Percentiles rank a stretch among this genome's conserved stretches.
phyloP scores from a whole-genome alignment of 805 yeast species.

The Clavispora fructus region DNA sequence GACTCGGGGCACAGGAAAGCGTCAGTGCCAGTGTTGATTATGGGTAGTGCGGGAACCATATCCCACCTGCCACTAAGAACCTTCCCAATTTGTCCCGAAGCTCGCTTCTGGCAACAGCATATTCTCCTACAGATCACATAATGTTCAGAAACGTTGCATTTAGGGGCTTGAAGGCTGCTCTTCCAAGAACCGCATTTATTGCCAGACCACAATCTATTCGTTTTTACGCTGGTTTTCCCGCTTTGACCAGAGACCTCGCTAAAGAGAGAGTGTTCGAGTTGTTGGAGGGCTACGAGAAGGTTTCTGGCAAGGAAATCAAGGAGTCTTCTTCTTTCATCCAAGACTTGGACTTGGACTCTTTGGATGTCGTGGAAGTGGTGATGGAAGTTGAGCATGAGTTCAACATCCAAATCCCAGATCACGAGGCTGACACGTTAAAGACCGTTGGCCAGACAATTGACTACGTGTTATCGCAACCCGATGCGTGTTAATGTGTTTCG shows the following conservation, averaged over 20 bases:
- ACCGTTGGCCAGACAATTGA: constrained; percentile 43
- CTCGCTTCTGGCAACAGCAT: background rate
- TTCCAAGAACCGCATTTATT: constrained; percentile 4
- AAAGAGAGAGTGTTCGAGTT: constrained; percentile 58
- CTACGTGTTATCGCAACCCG: constrained; percentile 37
- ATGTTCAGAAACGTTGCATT: constrained; percentile 31
- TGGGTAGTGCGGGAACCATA: constrained; percentile 4
- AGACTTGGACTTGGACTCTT: constrained; percentile 43
- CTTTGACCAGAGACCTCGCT: constrained; percentile 57
- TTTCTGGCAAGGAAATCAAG: constrained; percentile 35
- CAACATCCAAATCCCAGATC: constrained; percentile 44
- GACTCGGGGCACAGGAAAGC: too few relatives aligned
- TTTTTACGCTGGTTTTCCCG: constrained; percentile 55
- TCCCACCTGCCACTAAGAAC: constrained; percentile 1
- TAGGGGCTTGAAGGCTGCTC: constrained; percentile 22
- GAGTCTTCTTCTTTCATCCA: constrained; percentile 33
- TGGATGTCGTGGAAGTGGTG: constrained; percentile 43
- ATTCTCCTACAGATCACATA: constrained; percentile 1
- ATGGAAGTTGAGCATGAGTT: constrained; percentile 46
- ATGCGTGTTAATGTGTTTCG: constrained; percentile 25
- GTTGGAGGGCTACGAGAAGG: constrained; percentile 60
- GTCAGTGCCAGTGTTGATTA: background rate
- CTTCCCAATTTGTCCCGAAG: background rate
- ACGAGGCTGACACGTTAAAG: constrained; percentile 42
- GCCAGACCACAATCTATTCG: constrained; percentile 16